Evolutionary conservation across 345 rosid genomes (phyloP).

Genomic region (Lumnitzera racemosa): DNA sequence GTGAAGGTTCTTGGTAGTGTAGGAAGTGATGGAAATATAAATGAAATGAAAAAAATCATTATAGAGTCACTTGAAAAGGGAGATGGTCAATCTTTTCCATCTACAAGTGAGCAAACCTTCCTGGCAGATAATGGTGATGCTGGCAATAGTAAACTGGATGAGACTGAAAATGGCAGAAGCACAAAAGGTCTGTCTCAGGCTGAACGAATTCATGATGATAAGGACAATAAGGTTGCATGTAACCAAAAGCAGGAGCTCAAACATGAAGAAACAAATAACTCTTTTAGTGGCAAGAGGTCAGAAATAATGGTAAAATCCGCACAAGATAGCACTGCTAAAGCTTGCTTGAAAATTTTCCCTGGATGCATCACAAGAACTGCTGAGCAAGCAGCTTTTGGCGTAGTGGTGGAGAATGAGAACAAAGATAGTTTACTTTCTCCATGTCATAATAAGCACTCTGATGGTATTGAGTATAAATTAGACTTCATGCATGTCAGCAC

Average conservation of each 20-base stretch:
- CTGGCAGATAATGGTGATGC: slow-evolving; percentile 3
- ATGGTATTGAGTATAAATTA: slow-evolving; percentile 15
- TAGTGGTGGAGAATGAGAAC: slow-evolving; percentile 22
- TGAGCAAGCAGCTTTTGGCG: slow-evolving; percentile 10
- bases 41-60: slow-evolving; percentile 7
- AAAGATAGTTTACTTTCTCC: slow-evolving; percentile 17
- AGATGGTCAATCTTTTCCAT: slow-evolving; percentile 6
- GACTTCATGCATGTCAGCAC: slow-evolving; percentile 12
- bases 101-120: slow-evolving; percentile 12
- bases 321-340: slow-evolving; percentile 14
- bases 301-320: slow-evolving; percentile 10
- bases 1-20: too few relatives aligned
- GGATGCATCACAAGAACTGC: slow-evolving; percentile 7
- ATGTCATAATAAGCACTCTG: slow-evolving; percentile 9
- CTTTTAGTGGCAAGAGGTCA: slow-evolving; percentile 1
- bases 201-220: slow-evolving; percentile 9
- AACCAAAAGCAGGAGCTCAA: slow-evolving; percentile 1
- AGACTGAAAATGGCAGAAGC: slow-evolving; percentile 14
- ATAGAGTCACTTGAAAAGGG: too few relatives aligned
- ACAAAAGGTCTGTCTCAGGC: slow-evolving; percentile 12
- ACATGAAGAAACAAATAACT: slow-evolving; percentile 11
- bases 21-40: slow-evolving; percentile 1
- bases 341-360: slow-evolving; percentile 5
- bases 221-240: slow-evolving; percentile 5
- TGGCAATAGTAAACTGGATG: slow-evolving; percentile 8